Evolutionary conservation across 768 basidiomycete genomes (phyloP), one percentile per base, ranked within the genome.

Genomic region (Leccinum rimulosum): DNA sequence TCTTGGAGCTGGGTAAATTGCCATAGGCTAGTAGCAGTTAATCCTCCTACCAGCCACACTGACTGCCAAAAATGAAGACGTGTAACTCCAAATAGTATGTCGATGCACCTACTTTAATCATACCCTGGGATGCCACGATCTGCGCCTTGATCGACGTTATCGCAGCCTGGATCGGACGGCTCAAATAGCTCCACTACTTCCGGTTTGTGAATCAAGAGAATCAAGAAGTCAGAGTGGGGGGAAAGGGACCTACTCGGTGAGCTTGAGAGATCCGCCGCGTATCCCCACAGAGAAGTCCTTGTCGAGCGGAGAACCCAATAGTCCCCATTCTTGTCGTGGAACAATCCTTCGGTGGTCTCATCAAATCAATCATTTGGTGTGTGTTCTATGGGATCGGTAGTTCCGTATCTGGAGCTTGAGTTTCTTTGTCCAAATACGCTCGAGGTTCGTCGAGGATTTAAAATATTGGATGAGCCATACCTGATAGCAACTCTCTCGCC

Each of bases 41-140:
- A 92, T 50, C 90, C 90, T 66, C 90, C 90, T 9, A 92, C 90
- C 27, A 92, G 76, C 77, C 89, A 92, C 5, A 92, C 84, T 17
- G 87, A 89, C 87, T 90, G 57, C 22, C 28, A 31, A 54, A 36
- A 69, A 58, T 54, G 54, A 64, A 52, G 65, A 43, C 48, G 48
- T 33, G 43, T 62, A 15, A 22, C 2, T 50, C 27, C 62, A 43
- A 30, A 43, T 22, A n/a, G 25, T 31, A 38, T 30, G 14, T 12
- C 58, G 49, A 52, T 47, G 14, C 0, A 65, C 58, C 56, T 38
- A 87, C 88, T 74, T 82, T 86, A 64, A 92, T 87, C 64, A 82
- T 78, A 0, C 88, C 86, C 33, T 79, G 76, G 1, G 88, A 88
- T 0, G 84, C 82, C 55, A 86, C 82, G 47, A 92, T 85, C 66